phyloP scores from a whole-genome alignment of 2,329 filamentous ascomycete species.

The Alternaria ventricosa region DNA sequence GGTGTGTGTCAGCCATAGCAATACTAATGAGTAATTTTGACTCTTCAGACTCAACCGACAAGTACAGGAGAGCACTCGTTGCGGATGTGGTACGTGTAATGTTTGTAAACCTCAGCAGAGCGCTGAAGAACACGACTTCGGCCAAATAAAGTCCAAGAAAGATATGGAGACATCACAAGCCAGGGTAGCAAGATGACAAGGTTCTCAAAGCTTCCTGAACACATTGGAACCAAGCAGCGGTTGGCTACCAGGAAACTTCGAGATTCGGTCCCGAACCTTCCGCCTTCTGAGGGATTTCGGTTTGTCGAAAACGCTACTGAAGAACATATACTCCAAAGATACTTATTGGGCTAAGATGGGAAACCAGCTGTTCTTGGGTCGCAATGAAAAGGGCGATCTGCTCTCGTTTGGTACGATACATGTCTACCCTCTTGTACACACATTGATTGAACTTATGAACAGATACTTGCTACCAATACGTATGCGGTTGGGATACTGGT shows the following conservation, averaged over 20 bases:
- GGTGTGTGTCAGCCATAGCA: too few relatives aligned
- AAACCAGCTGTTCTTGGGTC: slow-evolving; percentile 16
- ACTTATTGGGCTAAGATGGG: slow-evolving; percentile 36
- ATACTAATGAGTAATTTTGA: too few relatives aligned
- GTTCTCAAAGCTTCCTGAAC: slow-evolving; percentile 19
- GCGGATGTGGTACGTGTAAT: too few relatives aligned
- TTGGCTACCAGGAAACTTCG: slow-evolving; percentile 32
- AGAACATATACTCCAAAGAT: slow-evolving; percentile 19
- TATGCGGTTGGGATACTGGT: slow-evolving; percentile 29
- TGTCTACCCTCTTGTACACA: too few relatives aligned
- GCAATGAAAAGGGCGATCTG: slow-evolving; percentile 10
- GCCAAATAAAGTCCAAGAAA: too few relatives aligned
- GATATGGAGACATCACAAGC: too few relatives aligned
- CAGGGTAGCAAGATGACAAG: too few relatives aligned
- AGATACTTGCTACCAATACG: slow-evolving; percentile 29
- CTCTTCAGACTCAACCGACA: too few relatives aligned
- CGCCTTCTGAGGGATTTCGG: slow-evolving; percentile 16
- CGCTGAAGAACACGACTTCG: too few relatives aligned
- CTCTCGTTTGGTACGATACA: slow-evolving; percentile 19
- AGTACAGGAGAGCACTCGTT: too few relatives aligned
- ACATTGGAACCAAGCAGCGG: slow-evolving; percentile 9
- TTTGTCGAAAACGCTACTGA: slow-evolving; percentile 18
- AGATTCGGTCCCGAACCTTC: slow-evolving; percentile 13
- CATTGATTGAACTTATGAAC: background rate
- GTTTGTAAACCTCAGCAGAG: too few relatives aligned